Base-by-base conservation (phyloP, 2,329 filamentous ascomycete species). In the Pseudogymnoascus sp. region DNA sequence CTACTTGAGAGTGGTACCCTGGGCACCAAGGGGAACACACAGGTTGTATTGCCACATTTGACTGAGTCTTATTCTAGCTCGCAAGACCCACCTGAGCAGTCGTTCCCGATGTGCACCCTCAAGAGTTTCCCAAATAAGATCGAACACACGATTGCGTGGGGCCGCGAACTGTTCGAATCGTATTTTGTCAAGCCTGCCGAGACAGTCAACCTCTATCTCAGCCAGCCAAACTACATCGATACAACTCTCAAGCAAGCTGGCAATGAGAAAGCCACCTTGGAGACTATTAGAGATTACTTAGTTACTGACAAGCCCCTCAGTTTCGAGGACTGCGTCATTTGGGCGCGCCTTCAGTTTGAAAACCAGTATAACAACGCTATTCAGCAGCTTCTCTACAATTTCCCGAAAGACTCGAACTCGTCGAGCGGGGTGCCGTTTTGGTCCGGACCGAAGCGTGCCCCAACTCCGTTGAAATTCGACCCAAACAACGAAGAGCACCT, bases 11-110 rank as follows among this genome's bases (percentile, higher is more conserved):
- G 93, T 74, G 95, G 95, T 68, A 99, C 95, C 36, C 85, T 99
- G n/a, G 95, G 95, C 61, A 97, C 96, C 64, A 99, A 99, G 82
- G 95, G 95, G 72, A 99, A 99, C 79, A 96, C 92, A 6, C 95
- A 99, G 74, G 95, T 99, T 65, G 87, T 99, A 60, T 83, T 99
- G 64, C 96, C 95, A 10, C 84, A 86, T 70, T 79, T 97, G 67
- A 97, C 95, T 0, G 96, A 99, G 77, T 97, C 95, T 0, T 99
- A 99, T 79, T 97, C 95, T 0, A 91, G 88, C 71, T 97, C 95
- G 19, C 93, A 97, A 75, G 96, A 99, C 75, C 95, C 95, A 1
- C 95, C 95, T 0, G 96, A 99, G 82, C 92, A 97, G 79, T 96
- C 95, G 0, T 97, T 99, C 83, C 95, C 95, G 0, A 97, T 97